Conservation (phyloP, 306 rosid genomes). For the Cucurbita pepo region DNA sequence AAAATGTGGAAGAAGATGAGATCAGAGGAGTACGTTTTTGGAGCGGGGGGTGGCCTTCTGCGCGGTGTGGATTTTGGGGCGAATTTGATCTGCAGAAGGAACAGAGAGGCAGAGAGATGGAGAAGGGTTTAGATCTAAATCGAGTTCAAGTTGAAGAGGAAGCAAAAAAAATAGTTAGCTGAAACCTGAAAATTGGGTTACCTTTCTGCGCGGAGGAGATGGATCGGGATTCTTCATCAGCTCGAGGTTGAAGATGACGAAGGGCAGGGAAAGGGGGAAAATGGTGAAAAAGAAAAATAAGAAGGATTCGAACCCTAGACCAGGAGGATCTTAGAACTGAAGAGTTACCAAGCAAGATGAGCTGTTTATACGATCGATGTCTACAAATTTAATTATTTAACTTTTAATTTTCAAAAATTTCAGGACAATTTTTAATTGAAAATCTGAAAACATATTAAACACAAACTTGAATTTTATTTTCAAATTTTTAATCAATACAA, state of each 20-base stretch:
- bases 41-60: conserved; percentile 10
- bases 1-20: background rate
- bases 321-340: background rate
- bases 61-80: conserved; percentile 29
- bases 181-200: background rate
- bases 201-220: conserved; percentile 27
- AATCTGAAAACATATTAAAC: too few species aligned
- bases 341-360: background rate
- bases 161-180: background rate
- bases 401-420: too few species aligned
- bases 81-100: conserved; percentile 27
- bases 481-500: too few species aligned
- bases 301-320: conserved; percentile 16
- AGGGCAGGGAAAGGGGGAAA: background rate
- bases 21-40: conserved; percentile 20
- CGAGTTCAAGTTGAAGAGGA: background rate
- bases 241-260: conserved; percentile 7
- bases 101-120: too few species aligned
- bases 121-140: background rate
- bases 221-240: conserved; percentile 24
- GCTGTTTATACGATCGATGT: fast-evolving
- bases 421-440: too few species aligned
- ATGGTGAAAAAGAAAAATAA: fast-evolving
- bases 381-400: too few species aligned
- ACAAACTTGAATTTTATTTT: too few species aligned